phyloP scores from a whole-genome alignment of 1,139 yeast genomes.

The Candida sp. region DNA sequence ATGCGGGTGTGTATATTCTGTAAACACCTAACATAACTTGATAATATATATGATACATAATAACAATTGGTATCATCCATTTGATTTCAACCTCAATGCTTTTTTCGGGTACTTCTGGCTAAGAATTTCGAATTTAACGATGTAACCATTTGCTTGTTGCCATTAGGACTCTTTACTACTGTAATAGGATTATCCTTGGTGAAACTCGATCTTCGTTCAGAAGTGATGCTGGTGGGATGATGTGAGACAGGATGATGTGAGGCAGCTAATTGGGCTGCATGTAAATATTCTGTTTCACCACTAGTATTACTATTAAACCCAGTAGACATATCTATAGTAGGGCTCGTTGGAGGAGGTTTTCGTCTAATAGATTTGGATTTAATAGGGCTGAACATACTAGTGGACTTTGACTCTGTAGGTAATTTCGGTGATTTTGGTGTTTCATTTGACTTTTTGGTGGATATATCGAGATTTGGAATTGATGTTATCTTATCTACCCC shows the following conservation, averaged over 20 bases:
- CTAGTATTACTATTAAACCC: slow-evolving; percentile 22
- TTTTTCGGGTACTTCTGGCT: slow-evolving; percentile 41
- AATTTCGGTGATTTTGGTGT: slow-evolving; percentile 9
- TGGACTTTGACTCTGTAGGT: slow-evolving; percentile 3
- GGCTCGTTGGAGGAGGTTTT: slow-evolving; percentile 34
- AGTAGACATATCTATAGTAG: slow-evolving; percentile 27
- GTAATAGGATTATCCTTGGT: slow-evolving; percentile 24
- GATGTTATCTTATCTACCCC: slow-evolving; percentile 5
- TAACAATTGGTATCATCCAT: no score
- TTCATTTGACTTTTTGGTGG: slow-evolving; percentile 10
- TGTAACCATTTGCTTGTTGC: slow-evolving; percentile 22
- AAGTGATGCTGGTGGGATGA: slow-evolving; percentile 20
- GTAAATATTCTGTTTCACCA: slow-evolving; percentile 27
- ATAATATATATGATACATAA: no score
- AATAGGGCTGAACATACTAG: slow-evolving; percentile 8
- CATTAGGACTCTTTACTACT: slow-evolving; percentile 2
- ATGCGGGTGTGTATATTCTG: no score
- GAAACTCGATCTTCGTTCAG: slow-evolving; percentile 31
- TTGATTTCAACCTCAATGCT: slow-evolving; percentile 11
- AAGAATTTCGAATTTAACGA: slow-evolving; percentile 41
- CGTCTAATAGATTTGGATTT: slow-evolving; percentile 18
- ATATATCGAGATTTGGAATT: slow-evolving; percentile 1
- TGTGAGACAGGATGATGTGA: slow-evolving; percentile 16
- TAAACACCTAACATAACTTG: no score
- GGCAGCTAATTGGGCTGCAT: slow-evolving; percentile 48